Conservation (phyloP, 805 yeast genomes). For the Myxozyma lipomycoides region DNA sequence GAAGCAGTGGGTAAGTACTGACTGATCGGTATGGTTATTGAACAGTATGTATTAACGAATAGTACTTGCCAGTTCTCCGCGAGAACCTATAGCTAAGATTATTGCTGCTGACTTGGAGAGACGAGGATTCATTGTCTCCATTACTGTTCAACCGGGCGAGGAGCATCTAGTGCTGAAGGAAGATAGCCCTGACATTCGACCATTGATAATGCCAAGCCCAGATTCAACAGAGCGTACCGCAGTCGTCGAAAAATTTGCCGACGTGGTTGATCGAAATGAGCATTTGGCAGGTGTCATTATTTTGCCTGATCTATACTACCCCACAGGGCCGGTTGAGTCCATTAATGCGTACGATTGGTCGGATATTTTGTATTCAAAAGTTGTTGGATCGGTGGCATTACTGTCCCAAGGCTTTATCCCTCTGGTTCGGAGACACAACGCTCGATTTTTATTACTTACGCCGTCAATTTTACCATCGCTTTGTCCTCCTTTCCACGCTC, state of each 20-base stretch:
- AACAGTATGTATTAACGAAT: neutral
- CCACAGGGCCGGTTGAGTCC: slow-evolving; percentile 63
- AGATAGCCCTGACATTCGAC: slow-evolving; percentile 64
- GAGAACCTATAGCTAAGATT: slow-evolving; percentile 65
- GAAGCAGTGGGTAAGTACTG: slow-evolving; percentile 52
- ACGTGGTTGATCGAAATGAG: slow-evolving; percentile 37
- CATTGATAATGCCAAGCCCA: slow-evolving; percentile 46
- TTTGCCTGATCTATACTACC: slow-evolving; percentile 65
- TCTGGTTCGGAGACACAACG: slow-evolving; percentile 48
- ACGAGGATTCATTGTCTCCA: slow-evolving; percentile 76
- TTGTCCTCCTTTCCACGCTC: slow-evolving; percentile 58
- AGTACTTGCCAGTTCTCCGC: slow-evolving; percentile 69
- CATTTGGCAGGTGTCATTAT: slow-evolving; percentile 62
- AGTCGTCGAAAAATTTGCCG: slow-evolving; percentile 25
- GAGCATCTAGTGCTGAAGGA: slow-evolving; percentile 50
- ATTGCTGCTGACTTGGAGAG: slow-evolving; percentile 70
- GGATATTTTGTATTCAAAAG: slow-evolving; percentile 44
- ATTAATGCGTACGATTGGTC: slow-evolving; percentile 52
- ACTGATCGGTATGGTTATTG: neutral
- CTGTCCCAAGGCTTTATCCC: slow-evolving; percentile 54
- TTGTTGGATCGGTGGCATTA: slow-evolving; percentile 49
- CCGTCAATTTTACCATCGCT: slow-evolving; percentile 56
- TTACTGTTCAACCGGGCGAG: slow-evolving; percentile 61
- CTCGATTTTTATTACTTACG: slow-evolving; percentile 50
- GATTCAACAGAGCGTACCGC: slow-evolving; percentile 20